Conservation (phyloP, 2,329 filamentous ascomycete species). For the Pyrenochaeta sp. region DNA sequence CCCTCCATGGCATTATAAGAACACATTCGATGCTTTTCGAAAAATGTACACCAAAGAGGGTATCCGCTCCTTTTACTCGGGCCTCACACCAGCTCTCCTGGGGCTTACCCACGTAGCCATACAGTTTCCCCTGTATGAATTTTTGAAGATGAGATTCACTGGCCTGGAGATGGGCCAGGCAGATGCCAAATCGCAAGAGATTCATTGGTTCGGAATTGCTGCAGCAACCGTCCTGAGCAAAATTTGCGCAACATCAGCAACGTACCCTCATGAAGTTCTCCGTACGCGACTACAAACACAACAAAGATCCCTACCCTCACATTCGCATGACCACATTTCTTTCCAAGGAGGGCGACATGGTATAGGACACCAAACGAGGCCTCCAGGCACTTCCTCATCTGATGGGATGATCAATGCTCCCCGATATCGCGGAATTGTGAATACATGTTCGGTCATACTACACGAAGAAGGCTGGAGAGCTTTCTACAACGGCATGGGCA, state of each 20-base stretch:
- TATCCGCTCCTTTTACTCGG: slow-evolving; percentile 90
- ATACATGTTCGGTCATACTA: slow-evolving; percentile 84
- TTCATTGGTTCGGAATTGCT: slow-evolving; percentile 84
- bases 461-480: slow-evolving; percentile 93
- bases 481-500: slow-evolving; percentile 96
- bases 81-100: slow-evolving; percentile 87
- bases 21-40: slow-evolving; percentile 86
- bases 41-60: slow-evolving; percentile 97
- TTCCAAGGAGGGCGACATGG: slow-evolving; percentile 50
- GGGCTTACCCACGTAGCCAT: slow-evolving; percentile 95
- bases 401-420: slow-evolving; percentile 63
- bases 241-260: slow-evolving; percentile 90
- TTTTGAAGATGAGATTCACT: slow-evolving; percentile 87
- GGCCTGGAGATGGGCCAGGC: slow-evolving; percentile 85
- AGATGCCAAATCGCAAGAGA: slow-evolving; percentile 62
- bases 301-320: slow-evolving; percentile 67
- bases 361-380: slow-evolving; percentile 52
- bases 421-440: slow-evolving; percentile 78
- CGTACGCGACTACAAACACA: slow-evolving; percentile 94
- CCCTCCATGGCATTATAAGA: slow-evolving; percentile 89
- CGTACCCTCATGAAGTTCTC: slow-evolving; percentile 96
- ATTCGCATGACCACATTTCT: slow-evolving; percentile 58
- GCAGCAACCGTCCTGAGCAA: slow-evolving; percentile 93
- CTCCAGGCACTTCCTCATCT: slow-evolving; percentile 57
- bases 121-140: slow-evolving; percentile 96